Evolutionary conservation across 2,329 filamentous ascomycete species (phyloP), one percentile per base, ranked within the genome.

Genomic region (Tolypocladium paradoxum): DNA sequence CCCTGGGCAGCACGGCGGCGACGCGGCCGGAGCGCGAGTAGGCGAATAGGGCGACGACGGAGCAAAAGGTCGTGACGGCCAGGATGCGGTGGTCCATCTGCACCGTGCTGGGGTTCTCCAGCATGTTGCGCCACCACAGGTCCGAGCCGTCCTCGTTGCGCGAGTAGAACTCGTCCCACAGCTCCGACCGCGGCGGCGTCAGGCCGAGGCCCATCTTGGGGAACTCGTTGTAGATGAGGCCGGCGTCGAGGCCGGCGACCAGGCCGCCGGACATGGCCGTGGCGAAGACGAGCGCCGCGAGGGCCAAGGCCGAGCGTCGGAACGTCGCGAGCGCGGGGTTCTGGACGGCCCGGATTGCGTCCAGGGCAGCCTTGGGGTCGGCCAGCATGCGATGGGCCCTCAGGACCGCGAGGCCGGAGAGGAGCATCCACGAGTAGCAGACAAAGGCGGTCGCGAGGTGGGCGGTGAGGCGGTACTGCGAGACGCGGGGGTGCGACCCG

Each of bases 151-250:
- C 90, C 40, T 85, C 77, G 54, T 79, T 81, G 63, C 90, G 87
- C 54, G 84, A 85, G 78, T 96, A 96, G 73, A 90, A 95, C 37
- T 81, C 76, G 64, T 92, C 85, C 69, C 89, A 90, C 34, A 97
- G 83, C 73, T 97, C 92, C 11, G 82, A 77, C 64, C 79, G 82
- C 1, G 92, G 92, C 1, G 92, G 92, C 0, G 89, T 78, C 24
- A 95, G 74, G 12, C 90, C 90, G 4, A 82, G 71, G 9, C 93
- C 93, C 93, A 99, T 99, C 71, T 81, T 88, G 7, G 93, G 93
- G 69, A 99, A 97, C 70, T 99, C 90, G 68, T 99, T 99, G 77
- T 99, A 99, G 71, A 99, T 97, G 53, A 99, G 78, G 9, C 93
- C 93, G 9, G 93, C 93, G 66, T 99, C 93, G 16, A 99, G 84